These are phyloP conservation scores for Keithomyces neogunnii DNA, from an alignment of 2,329 filamentous ascomycete species.

Conservation along the genomic window DNA sequence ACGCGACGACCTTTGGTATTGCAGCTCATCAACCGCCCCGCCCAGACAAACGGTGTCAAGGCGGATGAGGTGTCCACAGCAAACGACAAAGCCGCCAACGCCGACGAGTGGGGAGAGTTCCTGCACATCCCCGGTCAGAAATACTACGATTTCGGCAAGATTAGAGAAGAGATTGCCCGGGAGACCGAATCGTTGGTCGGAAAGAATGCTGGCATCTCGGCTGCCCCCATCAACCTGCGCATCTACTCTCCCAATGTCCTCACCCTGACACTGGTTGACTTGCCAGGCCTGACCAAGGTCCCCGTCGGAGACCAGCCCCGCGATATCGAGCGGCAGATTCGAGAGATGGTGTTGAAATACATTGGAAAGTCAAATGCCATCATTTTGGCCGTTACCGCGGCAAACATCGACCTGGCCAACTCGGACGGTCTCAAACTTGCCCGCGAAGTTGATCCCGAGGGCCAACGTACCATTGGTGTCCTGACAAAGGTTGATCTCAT, in stretches of 20 bases:
- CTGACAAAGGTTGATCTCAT: slow-evolving; percentile 98
- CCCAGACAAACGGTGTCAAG: slow-evolving; percentile 66
- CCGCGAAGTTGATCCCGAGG: slow-evolving; percentile 92
- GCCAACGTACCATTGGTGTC: slow-evolving; percentile 95
- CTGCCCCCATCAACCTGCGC: slow-evolving; percentile 91
- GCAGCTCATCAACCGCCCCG: slow-evolving; percentile 88
- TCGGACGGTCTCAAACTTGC: slow-evolving; percentile 96
- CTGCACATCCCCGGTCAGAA: slow-evolving; percentile 96
- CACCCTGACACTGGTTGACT: slow-evolving; percentile 90
- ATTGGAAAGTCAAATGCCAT: slow-evolving; percentile 98
- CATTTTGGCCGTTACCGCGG: slow-evolving; percentile 89
- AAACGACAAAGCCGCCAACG: slow-evolving; percentile 80
- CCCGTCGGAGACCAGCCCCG: slow-evolving; percentile 93
- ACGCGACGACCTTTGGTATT: slow-evolving; percentile 92
- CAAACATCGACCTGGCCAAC: slow-evolving; percentile 97
- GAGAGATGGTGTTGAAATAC: slow-evolving; percentile 97
- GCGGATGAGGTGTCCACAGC: slow-evolving; percentile 56
- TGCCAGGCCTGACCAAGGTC: slow-evolving; percentile 93
- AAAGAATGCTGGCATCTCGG: slow-evolving; percentile 91
- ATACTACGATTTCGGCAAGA: slow-evolving; percentile 97
- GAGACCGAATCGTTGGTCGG: slow-evolving; percentile 97
- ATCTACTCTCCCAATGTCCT: slow-evolving; percentile 98
- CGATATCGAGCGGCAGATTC: slow-evolving; percentile 94
- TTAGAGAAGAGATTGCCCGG: slow-evolving; percentile 91
- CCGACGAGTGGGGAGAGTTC: slow-evolving; percentile 98